These are phyloP conservation scores for Cladorrhinum samala DNA, from an alignment of 495 filamentous ascomycete genomes.

Conservation along the genomic window DNA sequence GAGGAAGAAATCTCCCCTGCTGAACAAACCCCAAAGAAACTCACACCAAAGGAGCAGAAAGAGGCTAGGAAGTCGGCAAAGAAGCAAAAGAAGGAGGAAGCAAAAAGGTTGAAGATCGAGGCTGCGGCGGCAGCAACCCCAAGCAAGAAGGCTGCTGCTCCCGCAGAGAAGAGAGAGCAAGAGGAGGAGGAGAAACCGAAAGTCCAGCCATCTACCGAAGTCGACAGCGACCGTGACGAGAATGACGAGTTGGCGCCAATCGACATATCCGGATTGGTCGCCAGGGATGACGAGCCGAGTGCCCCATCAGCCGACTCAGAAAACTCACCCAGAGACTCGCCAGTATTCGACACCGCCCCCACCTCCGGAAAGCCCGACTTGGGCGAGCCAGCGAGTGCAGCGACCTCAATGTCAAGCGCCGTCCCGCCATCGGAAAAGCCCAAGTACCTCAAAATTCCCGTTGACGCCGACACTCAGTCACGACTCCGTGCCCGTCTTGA, in stretches of 20 bases:
- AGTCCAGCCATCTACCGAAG: constrained; percentile 17
- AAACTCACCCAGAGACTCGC: constrained; percentile 55
- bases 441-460: constrained; percentile 47
- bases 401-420: constrained; percentile 67
- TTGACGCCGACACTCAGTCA: constrained; percentile 52
- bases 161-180: constrained; percentile 1
- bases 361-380: constrained; percentile 37
- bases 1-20: constrained; percentile 13
- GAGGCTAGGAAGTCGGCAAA: constrained; percentile 25
- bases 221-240: constrained; percentile 10
- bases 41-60: constrained; percentile 31
- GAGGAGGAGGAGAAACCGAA: constrained; percentile 1
- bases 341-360: constrained; percentile 55
- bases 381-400: constrained; percentile 49
- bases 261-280: constrained; percentile 39
- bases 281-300: constrained; percentile 40
- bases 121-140: constrained; percentile 8
- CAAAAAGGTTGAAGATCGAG: constrained; percentile 15
- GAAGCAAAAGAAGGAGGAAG: constrained; percentile 21
- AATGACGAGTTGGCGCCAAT: constrained; percentile 31
- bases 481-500: constrained; percentile 64
- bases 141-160: not conserved
- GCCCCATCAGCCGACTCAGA: constrained; percentile 43
- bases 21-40: constrained; percentile 16
- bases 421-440: constrained; percentile 53